Percentiles rank a stretch among this genome's conserved stretches.
Conservation (phyloP, 768 basidiomycete genomes). For the Coprinopsis strossmayeri region DNA sequence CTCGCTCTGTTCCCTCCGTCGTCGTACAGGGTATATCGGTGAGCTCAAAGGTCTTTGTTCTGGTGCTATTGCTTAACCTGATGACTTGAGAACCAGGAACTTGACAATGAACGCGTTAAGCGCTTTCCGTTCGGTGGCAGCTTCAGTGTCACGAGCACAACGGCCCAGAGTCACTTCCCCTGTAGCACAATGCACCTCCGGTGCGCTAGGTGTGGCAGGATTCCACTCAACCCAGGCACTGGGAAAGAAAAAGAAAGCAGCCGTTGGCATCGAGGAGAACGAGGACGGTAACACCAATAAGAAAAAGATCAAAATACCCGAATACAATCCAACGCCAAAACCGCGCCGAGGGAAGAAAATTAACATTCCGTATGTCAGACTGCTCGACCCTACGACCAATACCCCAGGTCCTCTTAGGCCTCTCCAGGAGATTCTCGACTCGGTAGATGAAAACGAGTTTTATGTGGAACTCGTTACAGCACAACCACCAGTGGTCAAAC, state of each 20-base stretch:
- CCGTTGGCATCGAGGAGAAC: background rate
- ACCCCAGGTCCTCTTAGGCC: constrained; percentile 6
- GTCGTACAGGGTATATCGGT: too few relatives aligned
- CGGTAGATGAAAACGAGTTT: constrained; percentile 32
- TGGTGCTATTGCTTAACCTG: too few relatives aligned
- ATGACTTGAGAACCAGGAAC: too few relatives aligned
- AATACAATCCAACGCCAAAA: constrained; percentile 9
- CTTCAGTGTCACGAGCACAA: background rate
- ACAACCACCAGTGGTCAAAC: constrained; percentile 54
- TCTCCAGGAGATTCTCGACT: constrained; percentile 38
- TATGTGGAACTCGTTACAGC: constrained; percentile 51
- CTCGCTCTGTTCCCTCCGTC: too few relatives aligned
- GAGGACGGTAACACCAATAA: background rate
- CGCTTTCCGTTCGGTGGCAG: background rate
- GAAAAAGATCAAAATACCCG: background rate
- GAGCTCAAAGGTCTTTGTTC: too few relatives aligned
- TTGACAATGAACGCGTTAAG: background rate
- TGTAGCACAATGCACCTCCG: too few relatives aligned
- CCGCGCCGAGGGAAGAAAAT: constrained; percentile 29
- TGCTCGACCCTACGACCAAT: constrained; percentile 35
- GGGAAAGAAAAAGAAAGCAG: too few relatives aligned
- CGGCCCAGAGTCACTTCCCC: background rate
- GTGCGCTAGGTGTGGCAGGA: too few relatives aligned
- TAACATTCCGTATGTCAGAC: constrained; percentile 30
- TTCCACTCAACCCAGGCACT: too few relatives aligned